phyloP scores from a whole-genome alignment of 345 rosid genomes.

The Aquilaria yunnanensis region DNA sequence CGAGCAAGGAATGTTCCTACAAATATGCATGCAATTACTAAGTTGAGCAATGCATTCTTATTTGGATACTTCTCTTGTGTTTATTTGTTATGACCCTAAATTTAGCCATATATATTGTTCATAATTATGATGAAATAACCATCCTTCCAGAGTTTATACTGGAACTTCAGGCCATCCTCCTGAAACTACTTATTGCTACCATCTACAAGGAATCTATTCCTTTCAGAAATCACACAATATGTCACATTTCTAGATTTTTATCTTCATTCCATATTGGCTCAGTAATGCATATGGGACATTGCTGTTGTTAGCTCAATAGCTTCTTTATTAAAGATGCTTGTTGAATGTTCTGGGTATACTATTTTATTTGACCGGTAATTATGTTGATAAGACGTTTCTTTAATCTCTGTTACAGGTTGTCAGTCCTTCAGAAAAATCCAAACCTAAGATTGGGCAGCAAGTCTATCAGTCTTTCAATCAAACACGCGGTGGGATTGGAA shows the following conservation, averaged over 20 bases:
- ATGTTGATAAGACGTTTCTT: too few species aligned
- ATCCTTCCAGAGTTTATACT: too few species aligned
- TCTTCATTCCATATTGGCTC: background rate
- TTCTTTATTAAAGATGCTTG: background rate
- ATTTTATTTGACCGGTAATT: too few species aligned
- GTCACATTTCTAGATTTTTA: background rate
- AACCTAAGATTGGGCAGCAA: conserved; percentile 24
- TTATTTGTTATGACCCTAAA: background rate
- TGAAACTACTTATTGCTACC: too few species aligned
- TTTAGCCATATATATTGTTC: too few species aligned
- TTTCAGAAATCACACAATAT: background rate
- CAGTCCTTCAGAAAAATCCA: conserved; percentile 34
- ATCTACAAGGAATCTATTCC: too few species aligned
- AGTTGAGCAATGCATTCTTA: background rate
- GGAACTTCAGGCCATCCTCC: too few species aligned
- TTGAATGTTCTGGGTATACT: background rate
- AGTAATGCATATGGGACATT: background rate
- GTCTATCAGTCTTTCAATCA: conserved; percentile 19
- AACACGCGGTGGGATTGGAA: conserved; percentile 25
- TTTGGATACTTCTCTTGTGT: background rate
- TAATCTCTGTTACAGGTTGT: conserved; percentile 18
- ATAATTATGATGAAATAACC: too few species aligned
- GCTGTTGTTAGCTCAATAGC: background rate
- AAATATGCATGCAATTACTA: too few species aligned
- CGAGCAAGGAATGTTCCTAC: background rate